Evolutionary conservation across 2,329 filamentous ascomycete species (phyloP), one percentile per base, ranked within the genome.

Genomic region (Ceratocystiopsis sp.): DNA sequence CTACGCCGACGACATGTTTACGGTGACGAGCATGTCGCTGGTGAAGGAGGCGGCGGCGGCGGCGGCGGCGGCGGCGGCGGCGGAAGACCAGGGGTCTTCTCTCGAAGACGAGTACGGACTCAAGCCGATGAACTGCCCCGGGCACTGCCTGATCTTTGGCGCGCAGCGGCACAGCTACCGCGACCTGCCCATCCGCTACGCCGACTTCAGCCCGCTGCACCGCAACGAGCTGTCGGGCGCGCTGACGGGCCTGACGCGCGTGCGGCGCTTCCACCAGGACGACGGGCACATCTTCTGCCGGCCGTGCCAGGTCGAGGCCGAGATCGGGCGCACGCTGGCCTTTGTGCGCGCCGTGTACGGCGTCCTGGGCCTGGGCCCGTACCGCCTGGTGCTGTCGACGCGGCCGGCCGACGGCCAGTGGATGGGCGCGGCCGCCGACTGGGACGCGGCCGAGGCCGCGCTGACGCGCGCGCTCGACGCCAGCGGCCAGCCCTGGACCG

Each of bases 71-170:
- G n/a, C 10, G 17, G 5, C 3, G 25, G 29, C 14, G 16, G 21
- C 9, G 12, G 12, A 17, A 35, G 9, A 4, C n/a, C 21, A 17
- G 6, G 9, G n/a, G 4, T 17, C 17, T 8, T 11, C 8, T 4
- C 25, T 37, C 12, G 69, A 74, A 47, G 76, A 79, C 49, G 80
- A 83, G 48, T 93, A 84, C 59, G 84, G 83, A 16, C 64, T 93
- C 51, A 93, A 93, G 60, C 85, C 85, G 14, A 93, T 93, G 91
- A 96, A 96, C 66, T 98, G 91, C 64, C 91, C 91, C 4, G 86
- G 86, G 25, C 89, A 96, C 63, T 93, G 84, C 61, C 66, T 91
- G 51, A 80, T 95, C 55, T 94, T 94, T 60, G 75, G 73, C 41
- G 80, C 89, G 60, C 75, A 82, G 43, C 82, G 84, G 56, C 75